Base-by-base conservation (phyloP, 106 monocot species). In the Triglochin maritima region DNA sequence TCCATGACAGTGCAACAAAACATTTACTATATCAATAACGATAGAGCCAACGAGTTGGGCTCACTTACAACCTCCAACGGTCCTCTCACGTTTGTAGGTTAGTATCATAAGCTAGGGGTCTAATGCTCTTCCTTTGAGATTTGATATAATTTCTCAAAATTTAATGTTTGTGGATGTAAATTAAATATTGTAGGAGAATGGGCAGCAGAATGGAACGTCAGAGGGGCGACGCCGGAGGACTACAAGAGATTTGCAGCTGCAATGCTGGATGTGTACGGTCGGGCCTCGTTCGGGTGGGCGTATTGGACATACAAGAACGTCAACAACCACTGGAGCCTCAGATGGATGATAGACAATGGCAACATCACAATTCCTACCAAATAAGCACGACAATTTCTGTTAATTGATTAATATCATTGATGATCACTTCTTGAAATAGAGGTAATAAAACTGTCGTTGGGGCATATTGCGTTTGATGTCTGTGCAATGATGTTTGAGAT, bases 271-370 rank as follows among this genome's bases (percentile, higher is more conserved):
- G 89, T 89, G 0, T 94, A 73, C 42, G 81, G 84, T 43, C 48
- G 66, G 53, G 86, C 89, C 0, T 72, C 81, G 4, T 93, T 93
- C 44, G 93, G 89, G 6, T 93, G 92, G 92, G 74, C 88, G 1
- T 93, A 93, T 58, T 93, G 88, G 92, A 78, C 81, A 2, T 59
- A 76, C 6, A 84, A 86, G 74, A 79, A 74, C 53, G 74, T 53
- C 1, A 3, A 84, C 2, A 47, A 74, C 17, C 80, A 78, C 13
- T 93, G 89, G 89, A 93, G 82, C 71, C 67, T 93, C 17, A 62
- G 77, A 61, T 93, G 86, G 86, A 93, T 89, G 89, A 89, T 89
- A n/a, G 60, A 72, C 9, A 86, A 93, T 80, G 93, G 86, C 29
- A 80, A 80, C 80, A 79, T 87, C 46, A 59, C 75, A 29, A 29